phyloP scores from a whole-genome alignment of 148 eudicot genomes.

The Nepenthes mirabilis region DNA sequence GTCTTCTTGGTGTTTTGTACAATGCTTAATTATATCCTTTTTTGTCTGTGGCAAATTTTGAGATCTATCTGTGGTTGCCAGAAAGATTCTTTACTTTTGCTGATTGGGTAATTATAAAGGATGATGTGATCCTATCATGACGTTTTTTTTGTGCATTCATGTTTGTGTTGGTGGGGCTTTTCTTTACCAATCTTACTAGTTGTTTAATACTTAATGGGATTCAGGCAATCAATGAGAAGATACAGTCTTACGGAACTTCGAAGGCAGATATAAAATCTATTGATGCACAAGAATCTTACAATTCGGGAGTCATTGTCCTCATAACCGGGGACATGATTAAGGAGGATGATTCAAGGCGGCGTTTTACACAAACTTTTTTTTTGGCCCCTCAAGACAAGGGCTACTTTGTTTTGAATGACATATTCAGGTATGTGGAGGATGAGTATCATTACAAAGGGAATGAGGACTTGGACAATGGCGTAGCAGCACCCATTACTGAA shows the following conservation, averaged over 20 bases:
- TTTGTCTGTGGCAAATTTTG: no score
- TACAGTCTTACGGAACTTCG: constrained; percentile 46
- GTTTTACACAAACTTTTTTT: constrained; percentile 54
- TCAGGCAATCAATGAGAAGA: constrained; percentile 73
- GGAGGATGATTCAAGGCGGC: constrained; percentile 29
- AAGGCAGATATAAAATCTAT: constrained; percentile 67
- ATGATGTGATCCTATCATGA: no score
- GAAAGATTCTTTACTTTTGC: no score
- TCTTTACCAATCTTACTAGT: not conserved
- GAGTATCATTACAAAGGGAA: not conserved
- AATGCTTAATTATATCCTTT: no score
- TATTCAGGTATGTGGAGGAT: constrained; percentile 55
- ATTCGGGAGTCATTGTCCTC: constrained; percentile 69
- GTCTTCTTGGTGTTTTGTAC: no score
- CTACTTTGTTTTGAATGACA: constrained; percentile 76
- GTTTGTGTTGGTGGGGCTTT: not conserved
- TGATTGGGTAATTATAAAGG: no score
- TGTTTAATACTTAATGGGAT: not conserved
- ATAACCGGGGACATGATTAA: constrained; percentile 58
- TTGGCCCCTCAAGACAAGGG: constrained; percentile 91
- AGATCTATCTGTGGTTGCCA: no score
- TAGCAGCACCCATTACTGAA: no score
- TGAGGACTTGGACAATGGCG: no score
- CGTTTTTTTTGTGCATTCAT: no score
- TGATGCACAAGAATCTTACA: constrained; percentile 74